phyloP scores from a whole-genome alignment of 805 yeast genomes.

The Isabelozyma pseudorhagii region DNA sequence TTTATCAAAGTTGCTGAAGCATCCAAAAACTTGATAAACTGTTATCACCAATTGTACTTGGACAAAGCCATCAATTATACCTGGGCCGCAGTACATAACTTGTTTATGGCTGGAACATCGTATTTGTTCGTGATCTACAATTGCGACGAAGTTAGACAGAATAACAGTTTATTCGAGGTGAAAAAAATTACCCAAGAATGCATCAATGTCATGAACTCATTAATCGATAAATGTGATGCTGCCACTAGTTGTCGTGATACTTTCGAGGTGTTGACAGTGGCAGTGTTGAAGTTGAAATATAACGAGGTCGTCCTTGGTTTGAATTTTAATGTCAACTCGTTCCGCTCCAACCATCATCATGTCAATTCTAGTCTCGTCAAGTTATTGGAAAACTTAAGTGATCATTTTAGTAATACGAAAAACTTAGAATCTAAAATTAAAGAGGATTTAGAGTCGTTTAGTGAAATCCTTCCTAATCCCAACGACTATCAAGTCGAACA shows the following conservation, averaged over 20 bases:
- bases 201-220: slow-evolving; percentile 54
- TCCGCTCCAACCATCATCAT: slow-evolving; percentile 27
- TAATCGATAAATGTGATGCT: slow-evolving; percentile 73
- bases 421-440: neutral
- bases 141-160: slow-evolving; percentile 49
- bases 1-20: slow-evolving; percentile 57
- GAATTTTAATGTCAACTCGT: slow-evolving; percentile 17
- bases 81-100: slow-evolving; percentile 89
- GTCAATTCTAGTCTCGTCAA: slow-evolving; percentile 36
- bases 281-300: slow-evolving; percentile 59
- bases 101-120: slow-evolving; percentile 87
- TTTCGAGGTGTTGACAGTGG: slow-evolving; percentile 69
- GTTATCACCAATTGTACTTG: slow-evolving; percentile 57
- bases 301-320: slow-evolving; percentile 26
- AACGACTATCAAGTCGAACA: neutral
- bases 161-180: slow-evolving; percentile 42
- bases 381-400: slow-evolving; percentile 31
- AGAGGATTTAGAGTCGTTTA: slow-evolving; percentile 4
- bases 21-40: slow-evolving; percentile 61
- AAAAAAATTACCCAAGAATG: slow-evolving; percentile 52
- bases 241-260: slow-evolving; percentile 70
- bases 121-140: slow-evolving; percentile 75
- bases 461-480: neutral
- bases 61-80: slow-evolving; percentile 71
- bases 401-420: neutral